phyloP scores from a whole-genome alignment of 805 yeast species.

The Brettanomyces custersianus region DNA sequence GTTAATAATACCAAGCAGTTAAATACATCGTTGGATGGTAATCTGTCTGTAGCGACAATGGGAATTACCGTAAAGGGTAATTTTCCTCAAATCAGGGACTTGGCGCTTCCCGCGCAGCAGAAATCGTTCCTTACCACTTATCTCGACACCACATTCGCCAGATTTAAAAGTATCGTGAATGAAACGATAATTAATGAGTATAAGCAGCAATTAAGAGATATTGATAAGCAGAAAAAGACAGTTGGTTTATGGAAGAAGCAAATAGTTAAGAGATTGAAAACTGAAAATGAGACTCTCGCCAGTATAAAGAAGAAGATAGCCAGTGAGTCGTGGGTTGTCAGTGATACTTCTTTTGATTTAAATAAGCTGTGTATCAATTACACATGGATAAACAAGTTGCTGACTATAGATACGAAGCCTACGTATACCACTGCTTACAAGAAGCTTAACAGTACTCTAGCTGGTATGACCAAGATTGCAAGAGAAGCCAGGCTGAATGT shows the following conservation, averaged over 20 bases:
- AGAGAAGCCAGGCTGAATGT: no score
- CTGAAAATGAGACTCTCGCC: not conserved
- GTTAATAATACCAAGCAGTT: no score
- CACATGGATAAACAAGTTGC: conserved; percentile 3
- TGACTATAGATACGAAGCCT: no score
- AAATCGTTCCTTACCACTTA: no score
- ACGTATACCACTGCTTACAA: no score
- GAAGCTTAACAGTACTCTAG: no score
- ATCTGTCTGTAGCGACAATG: no score
- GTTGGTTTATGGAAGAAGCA: not conserved
- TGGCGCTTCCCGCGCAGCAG: no score
- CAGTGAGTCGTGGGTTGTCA: conserved; percentile 1
- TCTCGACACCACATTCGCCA: not conserved
- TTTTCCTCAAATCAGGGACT: no score
- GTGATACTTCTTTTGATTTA: not conserved
- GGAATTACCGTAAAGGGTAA: no score
- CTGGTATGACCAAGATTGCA: no score
- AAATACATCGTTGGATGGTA: no score
- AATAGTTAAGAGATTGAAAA: not conserved
- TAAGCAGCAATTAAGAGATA: not conserved
- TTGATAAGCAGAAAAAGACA: not conserved
- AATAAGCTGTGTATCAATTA: conserved; percentile 2
- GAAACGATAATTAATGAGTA: not conserved
- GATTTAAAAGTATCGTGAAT: not conserved
- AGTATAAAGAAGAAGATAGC: not conserved